Conservation (phyloP, 2,329 filamentous ascomycete genomes). For the Dichotomopilus funicola region DNA sequence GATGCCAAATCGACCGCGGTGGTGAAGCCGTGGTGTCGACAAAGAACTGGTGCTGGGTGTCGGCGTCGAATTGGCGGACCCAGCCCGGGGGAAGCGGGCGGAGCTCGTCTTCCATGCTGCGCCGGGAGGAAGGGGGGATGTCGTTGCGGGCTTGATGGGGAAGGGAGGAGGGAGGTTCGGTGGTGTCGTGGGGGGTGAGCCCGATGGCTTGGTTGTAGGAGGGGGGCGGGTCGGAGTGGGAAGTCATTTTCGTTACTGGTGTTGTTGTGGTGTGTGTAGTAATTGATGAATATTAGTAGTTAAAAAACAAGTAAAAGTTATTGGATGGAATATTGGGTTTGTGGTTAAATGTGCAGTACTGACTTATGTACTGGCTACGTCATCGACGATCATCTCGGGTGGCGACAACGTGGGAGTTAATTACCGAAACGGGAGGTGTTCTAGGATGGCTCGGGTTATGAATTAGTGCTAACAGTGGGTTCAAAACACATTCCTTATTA, state of each 20-base stretch:
- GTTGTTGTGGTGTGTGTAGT: background rate
- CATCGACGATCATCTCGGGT: too few species aligned
- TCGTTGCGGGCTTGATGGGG: slow-evolving; percentile 25
- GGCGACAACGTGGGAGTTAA: too few species aligned
- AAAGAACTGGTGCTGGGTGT: slow-evolving; percentile 54
- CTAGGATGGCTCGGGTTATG: too few species aligned
- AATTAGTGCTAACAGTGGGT: too few species aligned
- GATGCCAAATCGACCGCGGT: slow-evolving; percentile 53
- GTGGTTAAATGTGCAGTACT: too few species aligned
- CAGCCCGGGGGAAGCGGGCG: slow-evolving; percentile 49
- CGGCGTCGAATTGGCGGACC: slow-evolving; percentile 49
- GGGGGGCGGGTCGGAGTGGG: slow-evolving; percentile 26
- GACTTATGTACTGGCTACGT: too few species aligned
- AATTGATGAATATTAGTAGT: background rate
- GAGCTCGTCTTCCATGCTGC: slow-evolving; percentile 57
- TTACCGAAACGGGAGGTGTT: too few species aligned
- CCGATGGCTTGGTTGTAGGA: slow-evolving; percentile 30
- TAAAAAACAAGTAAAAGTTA: too few species aligned
- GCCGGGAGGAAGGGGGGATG: slow-evolving; percentile 44
- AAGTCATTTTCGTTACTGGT: slow-evolving; percentile 2
- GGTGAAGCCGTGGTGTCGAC: slow-evolving; percentile 50
- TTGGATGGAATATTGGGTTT: too few species aligned
- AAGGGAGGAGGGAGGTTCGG: background rate
- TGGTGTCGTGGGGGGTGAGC: slow-evolving; percentile 9
- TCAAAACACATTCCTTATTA: too few species aligned